Conservation (phyloP, 192 early-diverging fungal genomes). For the Backusella mclennaniae region DNA sequence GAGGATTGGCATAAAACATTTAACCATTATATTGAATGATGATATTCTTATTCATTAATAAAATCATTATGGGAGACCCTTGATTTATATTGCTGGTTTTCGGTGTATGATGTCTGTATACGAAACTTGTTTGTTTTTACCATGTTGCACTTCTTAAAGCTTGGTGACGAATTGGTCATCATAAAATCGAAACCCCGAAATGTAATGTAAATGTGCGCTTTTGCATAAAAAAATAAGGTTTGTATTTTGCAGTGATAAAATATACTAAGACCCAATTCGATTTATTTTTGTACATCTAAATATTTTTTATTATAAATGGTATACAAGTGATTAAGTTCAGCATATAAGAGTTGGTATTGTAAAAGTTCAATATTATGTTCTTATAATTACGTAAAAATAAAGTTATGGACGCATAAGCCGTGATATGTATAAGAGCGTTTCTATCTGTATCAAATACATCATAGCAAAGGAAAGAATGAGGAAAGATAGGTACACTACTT, state of each 20-base stretch:
- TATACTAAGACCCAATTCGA: too few species aligned
- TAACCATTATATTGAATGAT: conserved; percentile 28
- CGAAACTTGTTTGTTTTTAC: too few species aligned
- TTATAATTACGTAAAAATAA: background rate
- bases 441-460: background rate
- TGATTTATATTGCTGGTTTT: background rate
- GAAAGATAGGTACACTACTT: background rate
- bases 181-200: too few species aligned
- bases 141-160: too few species aligned
- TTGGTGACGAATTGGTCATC: too few species aligned
- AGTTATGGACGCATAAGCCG: background rate
- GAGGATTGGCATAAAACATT: conserved; percentile 59
- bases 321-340: too few species aligned
- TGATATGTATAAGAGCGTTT: background rate
- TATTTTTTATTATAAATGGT: too few species aligned
- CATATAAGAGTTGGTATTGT: background rate
- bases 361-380: background rate
- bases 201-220: too few species aligned
- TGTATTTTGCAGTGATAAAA: too few species aligned
- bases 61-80: background rate
- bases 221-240: too few species aligned
- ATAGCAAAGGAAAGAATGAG: too few species aligned
- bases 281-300: too few species aligned
- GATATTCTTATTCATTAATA: background rate
- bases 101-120: background rate